Conservation (phyloP, 495 filamentous ascomycete genomes). For the Cetradonia linearis region DNA sequence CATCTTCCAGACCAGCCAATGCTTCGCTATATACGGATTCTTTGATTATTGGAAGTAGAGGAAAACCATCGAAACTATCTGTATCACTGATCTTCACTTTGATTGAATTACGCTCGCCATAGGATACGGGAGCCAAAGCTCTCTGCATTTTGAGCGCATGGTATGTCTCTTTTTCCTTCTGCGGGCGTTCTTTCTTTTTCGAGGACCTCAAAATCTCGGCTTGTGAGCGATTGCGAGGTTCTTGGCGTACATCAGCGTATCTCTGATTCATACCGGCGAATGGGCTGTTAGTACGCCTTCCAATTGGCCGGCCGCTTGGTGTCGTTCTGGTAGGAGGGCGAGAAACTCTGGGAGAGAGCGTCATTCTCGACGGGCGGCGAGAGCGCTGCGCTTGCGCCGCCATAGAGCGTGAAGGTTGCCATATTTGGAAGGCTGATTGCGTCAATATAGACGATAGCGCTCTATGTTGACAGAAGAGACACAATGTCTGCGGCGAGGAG, state of each 20-base stretch:
- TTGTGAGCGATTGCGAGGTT: slow-evolving; percentile 32
- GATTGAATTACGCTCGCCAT: slow-evolving; percentile 54
- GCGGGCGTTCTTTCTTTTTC: slow-evolving; percentile 27
- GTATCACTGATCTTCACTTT: slow-evolving; percentile 59
- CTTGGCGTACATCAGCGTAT: slow-evolving; percentile 45
- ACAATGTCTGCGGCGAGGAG: slow-evolving; percentile 9
- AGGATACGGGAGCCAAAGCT: slow-evolving; percentile 60
- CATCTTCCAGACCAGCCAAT: slow-evolving; percentile 56
- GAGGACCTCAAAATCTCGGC: slow-evolving; percentile 33
- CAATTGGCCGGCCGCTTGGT: slow-evolving; percentile 22
- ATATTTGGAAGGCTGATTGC: slow-evolving; percentile 21
- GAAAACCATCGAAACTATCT: slow-evolving; percentile 70
- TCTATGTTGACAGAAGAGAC: slow-evolving; percentile 35
- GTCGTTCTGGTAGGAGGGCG: slow-evolving; percentile 38
- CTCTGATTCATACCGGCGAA: slow-evolving; percentile 75
- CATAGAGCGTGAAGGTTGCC: slow-evolving; percentile 34
- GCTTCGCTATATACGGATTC: slow-evolving; percentile 61
- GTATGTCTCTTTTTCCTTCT: slow-evolving; percentile 43
- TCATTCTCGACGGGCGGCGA: slow-evolving; percentile 59
- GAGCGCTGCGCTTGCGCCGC: slow-evolving; percentile 34
- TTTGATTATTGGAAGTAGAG: slow-evolving; percentile 60
- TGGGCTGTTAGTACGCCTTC: slow-evolving; percentile 40
- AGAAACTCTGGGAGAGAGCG: slow-evolving; percentile 64
- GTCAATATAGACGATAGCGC: slow-evolving; percentile 18
- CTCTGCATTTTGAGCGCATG: slow-evolving; percentile 96